phyloP scores from a whole-genome alignment of 2,329 filamentous ascomycete genomes.

The Penicillium sp. region DNA sequence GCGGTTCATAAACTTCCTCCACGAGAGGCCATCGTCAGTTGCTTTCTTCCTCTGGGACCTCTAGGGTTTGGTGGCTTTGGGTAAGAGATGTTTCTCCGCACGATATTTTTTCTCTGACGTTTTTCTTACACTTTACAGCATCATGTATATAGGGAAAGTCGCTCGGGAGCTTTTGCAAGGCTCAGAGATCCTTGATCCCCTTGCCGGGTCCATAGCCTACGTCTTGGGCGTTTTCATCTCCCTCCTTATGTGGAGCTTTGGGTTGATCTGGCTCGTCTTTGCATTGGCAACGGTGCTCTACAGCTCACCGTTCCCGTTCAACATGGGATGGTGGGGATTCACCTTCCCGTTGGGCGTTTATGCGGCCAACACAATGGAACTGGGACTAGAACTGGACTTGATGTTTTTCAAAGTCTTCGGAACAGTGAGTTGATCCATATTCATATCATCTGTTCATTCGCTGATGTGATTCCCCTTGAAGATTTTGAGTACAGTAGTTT shows the following conservation, averaged over 20 bases:
- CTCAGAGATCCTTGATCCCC: constrained; percentile 41
- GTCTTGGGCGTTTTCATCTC: constrained; percentile 59
- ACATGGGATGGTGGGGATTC: constrained; percentile 65
- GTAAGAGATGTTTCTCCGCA: constrained; percentile 18
- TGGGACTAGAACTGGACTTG: constrained; percentile 53
- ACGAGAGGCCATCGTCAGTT: constrained; percentile 68
- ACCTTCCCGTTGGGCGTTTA: constrained; percentile 61
- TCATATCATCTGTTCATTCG: not conserved
- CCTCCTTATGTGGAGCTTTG: constrained; percentile 62
- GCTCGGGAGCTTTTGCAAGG: constrained; percentile 48
- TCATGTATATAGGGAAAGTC: constrained; percentile 55
- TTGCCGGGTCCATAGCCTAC: constrained; percentile 60
- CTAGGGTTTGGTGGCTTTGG: constrained; percentile 68
- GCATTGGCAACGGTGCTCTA: constrained; percentile 53
- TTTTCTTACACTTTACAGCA: constrained; percentile 28
- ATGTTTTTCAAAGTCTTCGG: constrained; percentile 59
- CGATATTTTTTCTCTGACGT: too few species aligned
- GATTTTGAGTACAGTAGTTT: constrained; percentile 53
- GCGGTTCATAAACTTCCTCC: constrained; percentile 68
- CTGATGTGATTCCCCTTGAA: constrained; percentile 18
- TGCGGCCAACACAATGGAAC: constrained; percentile 40
- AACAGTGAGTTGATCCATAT: constrained; percentile 36
- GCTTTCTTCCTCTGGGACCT: constrained; percentile 69
- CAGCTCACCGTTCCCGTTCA: constrained; percentile 55
- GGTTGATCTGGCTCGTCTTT: constrained; percentile 58